Base-by-base conservation (phyloP, 2,329 filamentous ascomycete genomes). In the Coniochaeta sp. region DNA sequence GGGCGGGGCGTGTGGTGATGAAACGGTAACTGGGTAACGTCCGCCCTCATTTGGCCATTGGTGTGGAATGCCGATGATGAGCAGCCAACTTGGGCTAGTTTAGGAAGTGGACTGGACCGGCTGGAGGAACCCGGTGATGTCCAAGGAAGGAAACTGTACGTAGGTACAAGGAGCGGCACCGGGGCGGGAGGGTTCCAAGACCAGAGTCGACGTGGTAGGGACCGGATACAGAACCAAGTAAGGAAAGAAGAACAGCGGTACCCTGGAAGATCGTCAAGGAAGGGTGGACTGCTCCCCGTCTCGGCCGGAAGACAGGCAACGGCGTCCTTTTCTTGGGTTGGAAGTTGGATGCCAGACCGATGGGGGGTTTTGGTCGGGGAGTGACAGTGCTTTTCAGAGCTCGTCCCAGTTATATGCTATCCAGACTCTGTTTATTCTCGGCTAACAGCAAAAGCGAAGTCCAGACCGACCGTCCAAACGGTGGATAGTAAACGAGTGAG, bases 11-110 rank as follows among this genome's bases (percentile, higher is more conserved):
- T 63, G 67, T 64, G 65, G 64, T 64, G 63, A 65, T 67, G 65
- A 66, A 68, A 69, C 67, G 64, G 67, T 62, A 63, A 67, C 66
- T 67, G 66, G 63, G 66, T 61, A 63, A 65, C 63, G 67, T 63
- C 64, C 67, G 69, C 65, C 70, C 69, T 73, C 70, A 74, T 75
- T 69, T 70, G 70, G 67, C 63, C 65, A 69, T 67, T 65, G 65
- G 63, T 65, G 62, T 56, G 55, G 58, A 55, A 60, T 60, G 51
- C n/a, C 26, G 26, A 30, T 22, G 45, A 31, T 13, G 26, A 31
- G 45, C 28, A 20, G 18, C 26, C 52, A 60, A 55, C 58, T 58
- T 53, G 57, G 58, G 55, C 57, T 57, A 56, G 57, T 55, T 54
- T 56, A 58, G 60, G 60, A 52, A 62, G 26, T 57, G 57, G 55